Conservation (phyloP, 2,329 filamentous ascomycete genomes). For the Fusarium albidum region DNA sequence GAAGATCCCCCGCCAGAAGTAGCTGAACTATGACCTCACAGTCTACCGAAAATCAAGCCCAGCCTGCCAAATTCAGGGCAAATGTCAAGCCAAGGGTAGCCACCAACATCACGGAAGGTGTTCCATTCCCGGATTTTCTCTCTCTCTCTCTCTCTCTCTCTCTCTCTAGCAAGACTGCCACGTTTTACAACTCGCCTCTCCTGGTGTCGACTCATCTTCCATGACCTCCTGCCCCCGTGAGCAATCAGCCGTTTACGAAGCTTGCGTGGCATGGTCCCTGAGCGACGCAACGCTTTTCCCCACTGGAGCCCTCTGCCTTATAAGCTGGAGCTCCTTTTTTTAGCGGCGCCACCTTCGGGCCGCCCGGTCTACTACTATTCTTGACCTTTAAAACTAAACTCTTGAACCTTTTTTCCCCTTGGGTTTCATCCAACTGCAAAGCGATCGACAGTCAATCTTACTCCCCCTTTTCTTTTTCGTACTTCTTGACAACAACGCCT, state of each 20-base stretch:
- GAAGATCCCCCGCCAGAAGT: slow-evolving; percentile 3
- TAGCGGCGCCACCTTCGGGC: slow-evolving; percentile 33
- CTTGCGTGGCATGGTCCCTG: slow-evolving; percentile 15
- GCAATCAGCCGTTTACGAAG: slow-evolving; percentile 1
- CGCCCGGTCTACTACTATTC: slow-evolving; percentile 6
- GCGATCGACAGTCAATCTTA: neutral
- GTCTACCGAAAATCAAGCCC: slow-evolving; percentile 26
- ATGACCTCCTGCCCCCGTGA: slow-evolving; percentile 4
- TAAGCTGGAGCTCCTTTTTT: slow-evolving; percentile 27
- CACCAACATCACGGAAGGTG: slow-evolving; percentile 11
- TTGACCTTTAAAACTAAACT: neutral
- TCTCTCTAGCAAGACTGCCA: slow-evolving; percentile 13
- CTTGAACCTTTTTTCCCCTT: slow-evolving; percentile 6
- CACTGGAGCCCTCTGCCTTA: slow-evolving; percentile 25
- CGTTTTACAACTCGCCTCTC: neutral
- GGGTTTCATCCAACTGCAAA: neutral
- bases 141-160: too few relatives aligned
- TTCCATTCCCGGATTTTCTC: neutral
- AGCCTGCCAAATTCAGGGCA: slow-evolving; percentile 29
- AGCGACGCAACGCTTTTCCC: slow-evolving; percentile 17
- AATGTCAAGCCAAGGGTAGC: slow-evolving; percentile 22
- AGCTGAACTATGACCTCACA: slow-evolving; percentile 32
- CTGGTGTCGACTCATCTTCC: slow-evolving; percentile 14
- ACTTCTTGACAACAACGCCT: neutral
- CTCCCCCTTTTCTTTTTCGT: neutral